These are phyloP conservation scores for Penicillium sp. DNA, from an alignment of 2,329 filamentous ascomycete genomes.

Conservation along the genomic window DNA sequence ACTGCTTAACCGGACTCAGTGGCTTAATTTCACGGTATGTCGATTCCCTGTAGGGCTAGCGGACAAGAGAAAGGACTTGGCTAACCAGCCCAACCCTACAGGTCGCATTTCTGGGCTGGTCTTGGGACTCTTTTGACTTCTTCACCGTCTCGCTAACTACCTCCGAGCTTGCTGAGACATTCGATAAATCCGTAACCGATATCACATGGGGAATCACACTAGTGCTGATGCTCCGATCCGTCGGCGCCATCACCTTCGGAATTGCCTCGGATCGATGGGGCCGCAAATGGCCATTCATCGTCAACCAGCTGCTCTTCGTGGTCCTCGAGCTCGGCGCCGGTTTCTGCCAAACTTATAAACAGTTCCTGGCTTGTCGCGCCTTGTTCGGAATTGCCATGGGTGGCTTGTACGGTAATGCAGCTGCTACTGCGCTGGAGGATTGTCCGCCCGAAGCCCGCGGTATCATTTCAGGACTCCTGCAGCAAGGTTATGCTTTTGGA, in stretches of 20 bases:
- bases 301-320: constrained; percentile 62
- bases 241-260: constrained; percentile 59
- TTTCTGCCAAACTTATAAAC: constrained; percentile 56
- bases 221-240: constrained; percentile 59
- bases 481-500: constrained; percentile 63
- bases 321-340: constrained; percentile 59
- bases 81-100: constrained; percentile 15
- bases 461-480: constrained; percentile 60
- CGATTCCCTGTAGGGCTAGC: background rate
- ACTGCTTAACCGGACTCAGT: constrained; percentile 54
- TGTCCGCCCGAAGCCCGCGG: constrained; percentile 58
- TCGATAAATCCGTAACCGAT: constrained; percentile 53
- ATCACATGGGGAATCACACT: constrained; percentile 60
- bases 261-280: constrained; percentile 51
- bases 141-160: constrained; percentile 61
- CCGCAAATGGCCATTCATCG: constrained; percentile 58
- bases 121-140: constrained; percentile 60
- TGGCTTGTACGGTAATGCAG: constrained; percentile 60
- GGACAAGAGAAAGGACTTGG: background rate
- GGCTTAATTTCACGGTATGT: constrained; percentile 54
- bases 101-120: constrained; percentile 49
- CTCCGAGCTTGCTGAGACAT: constrained; percentile 50
- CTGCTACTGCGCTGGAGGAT: constrained; percentile 61
- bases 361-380: constrained; percentile 58
- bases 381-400: constrained; percentile 65